Percentiles rank a stretch among this genome's conserved stretches.
phyloP scores from a whole-genome alignment of 1,284 basidiomycete species.

The Calocybe gambosa region DNA sequence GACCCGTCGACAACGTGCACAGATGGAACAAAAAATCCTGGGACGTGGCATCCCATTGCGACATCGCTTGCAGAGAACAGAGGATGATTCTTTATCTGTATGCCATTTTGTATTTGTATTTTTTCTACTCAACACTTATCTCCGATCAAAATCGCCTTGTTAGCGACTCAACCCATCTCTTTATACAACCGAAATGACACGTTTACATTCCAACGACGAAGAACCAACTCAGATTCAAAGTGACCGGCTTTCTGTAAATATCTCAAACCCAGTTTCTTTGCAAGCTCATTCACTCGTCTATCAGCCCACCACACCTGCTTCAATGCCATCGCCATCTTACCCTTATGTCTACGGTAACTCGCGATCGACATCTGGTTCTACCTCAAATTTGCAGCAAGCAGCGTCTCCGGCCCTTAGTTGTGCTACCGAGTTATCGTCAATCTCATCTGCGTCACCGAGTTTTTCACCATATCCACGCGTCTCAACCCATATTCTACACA shows the following conservation, averaged over 20 bases:
- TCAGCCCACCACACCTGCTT: conserved; percentile 33
- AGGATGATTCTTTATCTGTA: conserved; percentile 14
- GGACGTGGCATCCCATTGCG: conserved; percentile 21
- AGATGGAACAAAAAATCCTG: conserved; percentile 29
- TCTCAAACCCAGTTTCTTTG: conserved; percentile 15
- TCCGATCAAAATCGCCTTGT: conserved; percentile 5
- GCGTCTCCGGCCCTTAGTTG: conserved; percentile 58
- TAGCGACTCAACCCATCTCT: conserved; percentile 18
- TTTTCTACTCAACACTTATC: conserved; percentile 4
- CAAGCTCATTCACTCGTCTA: conserved; percentile 24
- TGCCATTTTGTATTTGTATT: conserved; percentile 8
- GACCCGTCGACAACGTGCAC: conserved; percentile 41
- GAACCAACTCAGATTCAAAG: conserved; percentile 18
- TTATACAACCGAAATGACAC: conserved; percentile 24
- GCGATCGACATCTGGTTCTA: conserved; percentile 28
- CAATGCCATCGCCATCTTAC: conserved; percentile 28
- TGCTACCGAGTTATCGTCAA: conserved; percentile 44
- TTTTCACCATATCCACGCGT: conserved; percentile 9
- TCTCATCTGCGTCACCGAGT: conserved; percentile 31
- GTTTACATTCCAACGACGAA: conserved; percentile 32
- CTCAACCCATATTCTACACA: neutral
- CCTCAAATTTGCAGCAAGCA: conserved; percentile 44
- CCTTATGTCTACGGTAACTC: conserved; percentile 24
- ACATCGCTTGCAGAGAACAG: conserved; percentile 14
- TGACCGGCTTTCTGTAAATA: conserved; percentile 21